phyloP scores from a whole-genome alignment of 768 basidiomycete species.

The Pleurotus tuber-regium region DNA sequence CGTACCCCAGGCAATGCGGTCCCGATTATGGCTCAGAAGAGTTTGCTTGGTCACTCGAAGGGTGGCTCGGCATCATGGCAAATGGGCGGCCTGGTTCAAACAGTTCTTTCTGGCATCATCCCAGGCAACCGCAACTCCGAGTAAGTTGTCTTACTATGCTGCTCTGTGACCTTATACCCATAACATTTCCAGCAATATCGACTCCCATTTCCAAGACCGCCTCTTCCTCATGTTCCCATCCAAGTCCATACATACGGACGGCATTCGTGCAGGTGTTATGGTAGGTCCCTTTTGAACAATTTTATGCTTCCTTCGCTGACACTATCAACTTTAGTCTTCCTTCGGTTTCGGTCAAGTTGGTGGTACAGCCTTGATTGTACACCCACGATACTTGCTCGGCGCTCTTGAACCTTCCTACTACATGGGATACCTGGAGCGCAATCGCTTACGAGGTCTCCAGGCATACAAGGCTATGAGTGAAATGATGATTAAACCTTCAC shows the following conservation, averaged over 20 bases:
- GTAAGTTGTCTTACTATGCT: too few relatives aligned
- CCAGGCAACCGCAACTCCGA: conserved; percentile 97
- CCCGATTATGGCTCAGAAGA: conserved; percentile 97
- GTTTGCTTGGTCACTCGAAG: conserved; percentile 95
- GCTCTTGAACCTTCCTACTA: conserved; percentile 77
- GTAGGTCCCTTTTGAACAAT: conserved; percentile 49
- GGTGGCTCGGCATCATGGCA: conserved; percentile 99
- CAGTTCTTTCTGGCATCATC: conserved; percentile 79
- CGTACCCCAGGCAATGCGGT: conserved; percentile 96
- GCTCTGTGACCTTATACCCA: too few relatives aligned
- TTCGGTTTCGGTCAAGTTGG: conserved; percentile 99
- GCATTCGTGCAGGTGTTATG: conserved; percentile 86
- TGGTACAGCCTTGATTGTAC: conserved; percentile 82
- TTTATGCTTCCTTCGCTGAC: too few relatives aligned
- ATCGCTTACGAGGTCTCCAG: conserved; percentile 60
- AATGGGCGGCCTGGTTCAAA: conserved; percentile 88
- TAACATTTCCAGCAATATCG: conserved; percentile 69
- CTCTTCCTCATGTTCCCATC: conserved; percentile 96
- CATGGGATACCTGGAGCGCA: conserved; percentile 70
- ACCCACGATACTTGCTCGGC: conserved; percentile 90
- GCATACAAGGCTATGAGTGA: conserved; percentile 92
- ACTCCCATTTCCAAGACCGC: conserved; percentile 87
- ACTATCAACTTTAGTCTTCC: too few relatives aligned
- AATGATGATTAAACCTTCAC: conserved; percentile 91
- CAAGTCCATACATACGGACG: conserved; percentile 92